These are phyloP conservation scores for Tetrapisispora iriomotensis DNA, from an alignment of 805 yeast species.

Conservation along the genomic window DNA sequence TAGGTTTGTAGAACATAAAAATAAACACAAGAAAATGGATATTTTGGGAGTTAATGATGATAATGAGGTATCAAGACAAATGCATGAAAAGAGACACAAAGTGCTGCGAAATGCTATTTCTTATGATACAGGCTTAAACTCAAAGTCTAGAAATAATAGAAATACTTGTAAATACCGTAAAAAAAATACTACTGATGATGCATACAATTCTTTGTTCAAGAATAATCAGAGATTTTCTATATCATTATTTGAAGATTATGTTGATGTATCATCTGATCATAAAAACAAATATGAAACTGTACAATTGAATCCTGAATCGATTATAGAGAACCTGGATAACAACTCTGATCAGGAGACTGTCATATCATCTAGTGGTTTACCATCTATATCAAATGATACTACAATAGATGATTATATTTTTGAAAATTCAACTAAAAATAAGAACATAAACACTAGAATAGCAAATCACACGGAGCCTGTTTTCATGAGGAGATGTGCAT, in stretches of 20 bases:
- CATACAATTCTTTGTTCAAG: constrained; percentile 18
- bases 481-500: constrained; percentile 24
- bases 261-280: not conserved
- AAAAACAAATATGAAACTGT: constrained; percentile 5
- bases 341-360: constrained; percentile 21
- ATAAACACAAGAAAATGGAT: not conserved
- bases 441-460: not conserved
- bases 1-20: not conserved
- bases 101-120: constrained; percentile 20
- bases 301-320: not conserved
- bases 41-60: not conserved
- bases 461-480: too few species aligned
- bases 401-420: constrained; percentile 1
- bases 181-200: constrained; percentile 1
- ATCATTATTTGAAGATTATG: constrained; percentile 22
- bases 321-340: not conserved
- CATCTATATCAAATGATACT: not conserved
- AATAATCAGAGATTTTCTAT: constrained; percentile 28
- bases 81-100: constrained; percentile 3
- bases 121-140: constrained; percentile 20
- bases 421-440: not conserved
- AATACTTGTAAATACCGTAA: constrained; percentile 3
- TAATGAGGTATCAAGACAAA: constrained; percentile 11
- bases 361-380: constrained; percentile 12
- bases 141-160: constrained; percentile 2